Conservation (phyloP, 768 basidiomycete genomes). For the Boletales sp. region DNA sequence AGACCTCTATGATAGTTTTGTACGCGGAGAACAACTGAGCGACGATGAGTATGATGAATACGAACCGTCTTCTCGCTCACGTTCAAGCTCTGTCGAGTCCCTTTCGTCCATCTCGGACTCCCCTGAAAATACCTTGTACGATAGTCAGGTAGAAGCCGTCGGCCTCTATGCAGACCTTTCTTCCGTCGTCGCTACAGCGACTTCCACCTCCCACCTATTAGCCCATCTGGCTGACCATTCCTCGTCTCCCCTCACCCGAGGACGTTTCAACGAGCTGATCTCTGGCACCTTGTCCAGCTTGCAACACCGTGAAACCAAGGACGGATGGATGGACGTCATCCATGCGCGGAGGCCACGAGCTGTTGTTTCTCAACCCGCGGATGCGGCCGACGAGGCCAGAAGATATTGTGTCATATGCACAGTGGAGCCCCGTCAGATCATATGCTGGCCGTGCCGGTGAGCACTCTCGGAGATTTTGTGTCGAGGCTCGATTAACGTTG, state of each 20-base stretch:
- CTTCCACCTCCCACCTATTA: slow-evolving; percentile 44
- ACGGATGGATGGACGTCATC: slow-evolving; percentile 31
- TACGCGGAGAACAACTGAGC: slow-evolving; percentile 53
- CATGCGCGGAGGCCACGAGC: slow-evolving; percentile 20
- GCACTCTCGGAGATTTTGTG: slow-evolving; percentile 11
- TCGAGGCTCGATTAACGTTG: background rate
- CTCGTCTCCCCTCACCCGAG: slow-evolving; percentile 47
- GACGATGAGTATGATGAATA: slow-evolving; percentile 48
- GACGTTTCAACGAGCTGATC: slow-evolving; percentile 40
- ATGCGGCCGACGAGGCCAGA: slow-evolving; percentile 22
- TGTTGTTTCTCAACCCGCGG: slow-evolving; percentile 22
- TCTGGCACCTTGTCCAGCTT: slow-evolving; percentile 14
- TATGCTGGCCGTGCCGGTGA: slow-evolving; percentile 85
- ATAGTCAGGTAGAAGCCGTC: slow-evolving; percentile 39
- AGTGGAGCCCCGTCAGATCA: slow-evolving; percentile 61
- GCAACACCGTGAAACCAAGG: slow-evolving; percentile 10
- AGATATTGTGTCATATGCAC: slow-evolving; percentile 70
- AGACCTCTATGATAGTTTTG: slow-evolving; percentile 52
- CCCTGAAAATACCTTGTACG: slow-evolving; percentile 30
- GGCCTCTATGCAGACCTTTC: slow-evolving; percentile 56
- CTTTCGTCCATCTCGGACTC: slow-evolving; percentile 25
- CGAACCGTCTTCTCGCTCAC: slow-evolving; percentile 20
- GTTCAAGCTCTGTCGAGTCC: slow-evolving; percentile 17
- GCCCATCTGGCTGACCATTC: slow-evolving; percentile 49
- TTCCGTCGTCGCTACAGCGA: slow-evolving; percentile 28